A percentile compares a stretch with the other conserved stretches of the same genome.
phyloP scores from a whole-genome alignment of 2,329 filamentous ascomycete species.

The Teratosphaeria viscida region DNA sequence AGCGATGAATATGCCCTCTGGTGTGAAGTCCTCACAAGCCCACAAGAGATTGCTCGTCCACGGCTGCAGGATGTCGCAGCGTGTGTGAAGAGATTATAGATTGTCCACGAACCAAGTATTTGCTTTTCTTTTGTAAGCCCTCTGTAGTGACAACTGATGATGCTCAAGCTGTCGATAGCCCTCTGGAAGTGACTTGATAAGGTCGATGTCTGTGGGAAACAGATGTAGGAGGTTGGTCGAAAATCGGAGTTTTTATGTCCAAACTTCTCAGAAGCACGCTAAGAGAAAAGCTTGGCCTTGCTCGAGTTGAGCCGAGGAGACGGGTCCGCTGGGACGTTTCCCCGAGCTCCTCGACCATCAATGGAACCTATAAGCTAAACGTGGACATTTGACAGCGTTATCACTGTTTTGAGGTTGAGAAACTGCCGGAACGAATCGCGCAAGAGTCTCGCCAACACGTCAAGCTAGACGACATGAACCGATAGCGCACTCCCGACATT shows the following conservation, averaged over 20 bases:
- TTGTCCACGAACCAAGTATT: slow-evolving; percentile 8
- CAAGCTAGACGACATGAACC: background rate
- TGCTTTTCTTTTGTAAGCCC: background rate
- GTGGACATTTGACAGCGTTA: background rate
- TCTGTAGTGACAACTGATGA: background rate
- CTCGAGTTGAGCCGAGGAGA: background rate
- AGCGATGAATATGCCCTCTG: slow-evolving; percentile 18
- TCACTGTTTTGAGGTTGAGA: background rate
- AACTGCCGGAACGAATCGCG: background rate
- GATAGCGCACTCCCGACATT: background rate
- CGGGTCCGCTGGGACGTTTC: background rate
- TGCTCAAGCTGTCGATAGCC: background rate
- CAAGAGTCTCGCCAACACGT: background rate
- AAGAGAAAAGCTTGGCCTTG: background rate
- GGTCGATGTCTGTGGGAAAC: background rate
- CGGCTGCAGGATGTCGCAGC: slow-evolving; percentile 2
- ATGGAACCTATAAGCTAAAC: background rate
- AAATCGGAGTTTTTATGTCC: background rate
- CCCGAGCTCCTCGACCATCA: background rate
- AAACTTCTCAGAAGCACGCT: background rate
- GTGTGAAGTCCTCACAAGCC: slow-evolving; percentile 9
- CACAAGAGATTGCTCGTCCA: slow-evolving; percentile 6
- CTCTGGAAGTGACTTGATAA: background rate
- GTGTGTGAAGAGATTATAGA: slow-evolving; percentile 4
- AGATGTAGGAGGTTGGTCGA: background rate